Base-by-base conservation (phyloP, 129 eudicot species). In the Helianthus tuberosus region DNA sequence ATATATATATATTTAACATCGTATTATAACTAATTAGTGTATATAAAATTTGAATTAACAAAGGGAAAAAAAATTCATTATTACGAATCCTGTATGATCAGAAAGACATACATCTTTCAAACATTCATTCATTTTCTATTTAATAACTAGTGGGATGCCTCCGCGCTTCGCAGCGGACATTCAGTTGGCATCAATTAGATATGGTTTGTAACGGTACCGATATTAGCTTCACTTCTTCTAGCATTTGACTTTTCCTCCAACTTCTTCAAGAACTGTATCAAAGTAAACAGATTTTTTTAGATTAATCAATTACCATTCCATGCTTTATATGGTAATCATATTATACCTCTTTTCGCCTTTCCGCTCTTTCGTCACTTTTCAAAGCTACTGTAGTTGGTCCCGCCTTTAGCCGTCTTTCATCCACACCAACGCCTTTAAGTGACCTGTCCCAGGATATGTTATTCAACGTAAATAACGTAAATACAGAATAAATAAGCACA, bases 321-420 rank as follows among this genome's bases (percentile, higher is more conserved):
- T 61, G 46, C 55, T n/a, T 29, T 61, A 23, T 53, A 44, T 47
- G 55, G 52, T 52, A 55, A 69, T 46, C 49, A 12, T 54, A 43
- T 69, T 48, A 44, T 77, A 92, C 98, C 93, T 84, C 91, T 89
- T 83, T 89, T 76, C 88, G 79, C 43, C 79, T 85, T 78, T 86
- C 91, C 17, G 84, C 80, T 82, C 71, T 77, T 35, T 80, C 91
- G 60, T 81, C 80, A 73, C 80, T 85, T 81, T 72, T 85, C 84
- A 79, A 78, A 77, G 76, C 70, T 32, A 76, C 63, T 44, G 87
- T 75, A 55, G 90, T 67, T 29, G 97, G 41, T 58, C 72, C 66
- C 15, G 83, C 70, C 44, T 74, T 74, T 11, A 49, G 73, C 71
- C 61, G 70, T 78, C 84, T 86, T 64, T 68, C 84, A 80, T 64